Conservation (phyloP, 1,284 basidiomycete genomes). For the Papiliotrema fonsecae region DNA sequence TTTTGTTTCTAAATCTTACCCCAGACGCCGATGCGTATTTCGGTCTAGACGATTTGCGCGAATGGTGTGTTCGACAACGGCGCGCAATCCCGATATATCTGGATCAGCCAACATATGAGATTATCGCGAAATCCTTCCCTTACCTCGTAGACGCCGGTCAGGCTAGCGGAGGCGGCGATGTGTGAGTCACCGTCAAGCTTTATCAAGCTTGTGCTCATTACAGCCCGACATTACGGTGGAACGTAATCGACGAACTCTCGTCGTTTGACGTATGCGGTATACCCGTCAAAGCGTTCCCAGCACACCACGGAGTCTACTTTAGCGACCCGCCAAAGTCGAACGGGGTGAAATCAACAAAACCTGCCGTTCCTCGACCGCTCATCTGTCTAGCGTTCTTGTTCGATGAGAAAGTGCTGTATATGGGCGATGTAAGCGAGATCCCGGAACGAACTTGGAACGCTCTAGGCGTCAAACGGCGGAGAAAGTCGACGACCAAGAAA, state of each 20-base stretch:
- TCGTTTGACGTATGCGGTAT: constrained; percentile 38
- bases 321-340: constrained; percentile 1
- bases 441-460: constrained; percentile 12
- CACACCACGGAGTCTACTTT: constrained; percentile 12
- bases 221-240: constrained; percentile 33
- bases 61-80: constrained; percentile 43
- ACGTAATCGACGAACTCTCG: constrained; percentile 36
- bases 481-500: not conserved
- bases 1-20: not conserved
- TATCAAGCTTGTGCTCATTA: not conserved
- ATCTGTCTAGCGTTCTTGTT: constrained; percentile 36
- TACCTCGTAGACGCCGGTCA: constrained; percentile 47
- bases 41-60: constrained; percentile 38
- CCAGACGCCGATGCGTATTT: constrained; percentile 44
- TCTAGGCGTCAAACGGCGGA: constrained; percentile 2
- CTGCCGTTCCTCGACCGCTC: constrained; percentile 14
- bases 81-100: constrained; percentile 40
- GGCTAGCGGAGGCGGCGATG: constrained; percentile 49
- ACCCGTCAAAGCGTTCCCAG: constrained; percentile 30
- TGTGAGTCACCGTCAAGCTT: constrained; percentile 22
- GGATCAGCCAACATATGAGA: constrained; percentile 36
- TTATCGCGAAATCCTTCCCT: constrained; percentile 41
- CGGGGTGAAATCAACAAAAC: not conserved
- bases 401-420: constrained; percentile 24
- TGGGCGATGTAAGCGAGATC: constrained; percentile 29